phyloP scores from a whole-genome alignment of 805 yeast species.

The Candida krabiensis region DNA sequence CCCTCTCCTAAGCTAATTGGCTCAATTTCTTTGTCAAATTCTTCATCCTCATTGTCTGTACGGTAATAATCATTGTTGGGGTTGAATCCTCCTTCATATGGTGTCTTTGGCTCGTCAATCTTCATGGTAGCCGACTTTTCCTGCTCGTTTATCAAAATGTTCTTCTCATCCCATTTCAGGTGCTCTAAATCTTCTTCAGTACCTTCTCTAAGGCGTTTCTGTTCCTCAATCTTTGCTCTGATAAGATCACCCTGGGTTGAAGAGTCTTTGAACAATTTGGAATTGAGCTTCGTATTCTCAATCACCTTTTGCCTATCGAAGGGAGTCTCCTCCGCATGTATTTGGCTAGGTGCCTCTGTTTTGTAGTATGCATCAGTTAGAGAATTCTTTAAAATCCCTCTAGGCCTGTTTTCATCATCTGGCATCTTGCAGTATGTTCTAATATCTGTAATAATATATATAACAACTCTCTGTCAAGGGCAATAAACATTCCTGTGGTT shows the following conservation, averaged over 20 bases:
- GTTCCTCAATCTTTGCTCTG: conserved; percentile 44
- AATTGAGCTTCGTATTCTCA: conserved; percentile 75
- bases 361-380: conserved; percentile 23
- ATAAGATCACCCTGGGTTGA: conserved; percentile 44
- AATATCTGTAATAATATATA: too few relatives aligned
- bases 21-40: conserved; percentile 35
- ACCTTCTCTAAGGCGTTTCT: conserved; percentile 30
- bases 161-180: conserved; percentile 83
- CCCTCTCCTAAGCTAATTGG: conserved; percentile 36
- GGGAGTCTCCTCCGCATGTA: conserved; percentile 12
- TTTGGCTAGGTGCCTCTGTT: conserved; percentile 19
- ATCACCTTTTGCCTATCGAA: conserved; percentile 66
- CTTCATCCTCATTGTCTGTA: conserved; percentile 62
- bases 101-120: conserved; percentile 94
- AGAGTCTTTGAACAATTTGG: conserved; percentile 39
- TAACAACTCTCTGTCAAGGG: too few relatives aligned
- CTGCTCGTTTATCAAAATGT: conserved; percentile 70
- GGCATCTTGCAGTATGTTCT: too few relatives aligned
- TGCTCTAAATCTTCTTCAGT: conserved; percentile 39
- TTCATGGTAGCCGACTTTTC: conserved; percentile 73
- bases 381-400: conserved; percentile 36
- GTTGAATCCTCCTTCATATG: conserved; percentile 86
- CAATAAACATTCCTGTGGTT: too few relatives aligned
- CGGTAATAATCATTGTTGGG: conserved; percentile 79
- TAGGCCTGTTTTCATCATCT: conserved; percentile 19